A percentile compares a stretch with the other conserved stretches of the same genome.
Evolutionary conservation across 2,329 filamentous ascomycete genomes (phyloP).

Genomic region (Trichophyton equinum): DNA sequence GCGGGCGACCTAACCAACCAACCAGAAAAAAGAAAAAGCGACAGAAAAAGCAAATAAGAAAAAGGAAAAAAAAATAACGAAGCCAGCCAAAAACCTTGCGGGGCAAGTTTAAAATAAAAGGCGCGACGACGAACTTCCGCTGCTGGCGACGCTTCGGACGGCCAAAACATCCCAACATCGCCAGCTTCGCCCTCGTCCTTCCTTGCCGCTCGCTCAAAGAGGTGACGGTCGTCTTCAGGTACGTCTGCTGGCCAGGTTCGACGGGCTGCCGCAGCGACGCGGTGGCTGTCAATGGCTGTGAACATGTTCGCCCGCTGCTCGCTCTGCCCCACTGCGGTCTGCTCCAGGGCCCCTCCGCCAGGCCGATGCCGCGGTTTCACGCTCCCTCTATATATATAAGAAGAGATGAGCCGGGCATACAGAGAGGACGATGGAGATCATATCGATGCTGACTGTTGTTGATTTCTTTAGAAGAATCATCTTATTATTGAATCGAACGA

Average conservation of each 20-base stretch:
- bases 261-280: neutral
- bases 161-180: neutral
- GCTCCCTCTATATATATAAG: neutral
- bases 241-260: neutral
- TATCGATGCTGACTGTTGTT: neutral
- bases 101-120: neutral
- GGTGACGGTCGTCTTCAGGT: neutral
- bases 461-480: neutral
- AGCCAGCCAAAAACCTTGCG: neutral
- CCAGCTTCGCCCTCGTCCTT: neutral
- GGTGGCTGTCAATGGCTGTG: neutral
- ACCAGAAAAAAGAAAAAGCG: neutral
- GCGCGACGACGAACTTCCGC: neutral
- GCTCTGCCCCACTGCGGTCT: neutral
- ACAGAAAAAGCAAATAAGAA: neutral
- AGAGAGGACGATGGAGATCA: neutral
- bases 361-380: conserved; percentile 5
- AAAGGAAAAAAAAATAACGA: neutral
- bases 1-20: neutral
- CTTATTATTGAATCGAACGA: neutral
- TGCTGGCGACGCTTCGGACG: neutral
- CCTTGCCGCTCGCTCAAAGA: neutral
- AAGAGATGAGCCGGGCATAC: neutral
- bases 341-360: neutral
- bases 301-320: neutral